Percentiles rank a stretch among this genome's conserved stretches.
Evolutionary conservation across 2,329 filamentous ascomycete genomes (phyloP).

Genomic region (Colletotrichum tofieldiae): DNA sequence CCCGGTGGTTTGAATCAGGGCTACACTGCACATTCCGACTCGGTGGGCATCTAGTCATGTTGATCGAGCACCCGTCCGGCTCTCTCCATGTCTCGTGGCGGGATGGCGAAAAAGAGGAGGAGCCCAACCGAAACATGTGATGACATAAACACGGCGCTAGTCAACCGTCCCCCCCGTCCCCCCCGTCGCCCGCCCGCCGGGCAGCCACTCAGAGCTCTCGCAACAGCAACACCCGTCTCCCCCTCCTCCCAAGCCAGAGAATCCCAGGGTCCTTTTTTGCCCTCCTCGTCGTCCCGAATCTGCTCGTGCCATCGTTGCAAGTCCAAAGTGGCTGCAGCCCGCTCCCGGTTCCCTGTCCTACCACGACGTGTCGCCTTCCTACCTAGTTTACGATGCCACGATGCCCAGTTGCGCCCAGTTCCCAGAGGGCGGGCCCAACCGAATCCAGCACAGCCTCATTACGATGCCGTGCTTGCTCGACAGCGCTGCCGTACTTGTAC

Average conservation of each 20-base stretch:
- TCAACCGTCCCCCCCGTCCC: no score
- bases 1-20: not conserved
- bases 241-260: not conserved
- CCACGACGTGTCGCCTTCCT: not conserved
- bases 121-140: conserved; percentile 38
- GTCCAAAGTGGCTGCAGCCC: conserved; percentile 7
- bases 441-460: conserved; percentile 36
- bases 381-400: no score
- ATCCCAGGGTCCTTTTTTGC: conserved; percentile 18
- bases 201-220: conserved; percentile 27
- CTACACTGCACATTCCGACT: not conserved
- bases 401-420: conserved; percentile 10
- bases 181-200: not conserved
- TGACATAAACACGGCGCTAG: conserved; percentile 40
- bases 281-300: not conserved
- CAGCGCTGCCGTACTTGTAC: not conserved
- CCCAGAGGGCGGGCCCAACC: conserved; percentile 35
- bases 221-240: conserved; percentile 21
- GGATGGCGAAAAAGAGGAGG: conserved; percentile 16
- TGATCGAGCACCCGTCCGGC: not conserved
- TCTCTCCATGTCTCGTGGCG: conserved; percentile 18
- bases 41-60: not conserved
- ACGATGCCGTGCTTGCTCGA: not conserved
- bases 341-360: not conserved
- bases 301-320: conserved; percentile 30